Base-by-base conservation (phyloP, 2,329 filamentous ascomycete genomes). In the Trichocomaceae sp. region DNA sequence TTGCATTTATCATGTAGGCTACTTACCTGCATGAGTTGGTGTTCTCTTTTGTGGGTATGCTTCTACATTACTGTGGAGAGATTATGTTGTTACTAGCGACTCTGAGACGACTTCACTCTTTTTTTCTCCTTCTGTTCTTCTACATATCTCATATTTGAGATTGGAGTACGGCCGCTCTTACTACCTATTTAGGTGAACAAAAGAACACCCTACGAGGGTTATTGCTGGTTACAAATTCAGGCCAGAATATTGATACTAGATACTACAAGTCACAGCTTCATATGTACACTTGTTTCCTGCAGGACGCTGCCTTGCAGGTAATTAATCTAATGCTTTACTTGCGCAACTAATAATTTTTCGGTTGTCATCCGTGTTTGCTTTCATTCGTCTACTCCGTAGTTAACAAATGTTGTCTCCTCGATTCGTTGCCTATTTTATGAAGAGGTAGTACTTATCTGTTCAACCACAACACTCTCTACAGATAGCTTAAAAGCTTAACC, bases 1-100 rank as follows among this genome's bases (percentile, higher is more conserved):
- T 50, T 50, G 48, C 48, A 50, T 50, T 50, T 50, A 37, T 42
- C 15, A 17, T 29, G n/a, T 42, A 23, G n/a, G 47, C 6, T 17
- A 17, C 15, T 33, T 6, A 23, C 37, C 48, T 50, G 29, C 37
- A 5, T 50, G 37, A 17, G 33, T 41, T 35, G 49, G 39, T 44
- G 49, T 51, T 51, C 19, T 39, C 35, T 39, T 39, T 39, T n/a
- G 35, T n/a, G 15, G 35, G 15, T 17, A n/a, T 26, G 23, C 23
- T 39, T 39, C 35, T 39, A 20, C 39, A 20, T 42, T 22, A 9
- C 17, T 42, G 39, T 41, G 39, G 17, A 17, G 22, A 20, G 17
- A 42, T 20, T 17, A 22, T 19, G 17, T 42, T 42, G 9, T 42
- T 22, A n/a, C n/a, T n/a, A 39, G 35, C 35, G 35, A 39, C 15